These are phyloP conservation scores for Fusarium pseudocircinatum DNA, from an alignment of 2,329 filamentous ascomycete genomes.

Conservation along the genomic window DNA sequence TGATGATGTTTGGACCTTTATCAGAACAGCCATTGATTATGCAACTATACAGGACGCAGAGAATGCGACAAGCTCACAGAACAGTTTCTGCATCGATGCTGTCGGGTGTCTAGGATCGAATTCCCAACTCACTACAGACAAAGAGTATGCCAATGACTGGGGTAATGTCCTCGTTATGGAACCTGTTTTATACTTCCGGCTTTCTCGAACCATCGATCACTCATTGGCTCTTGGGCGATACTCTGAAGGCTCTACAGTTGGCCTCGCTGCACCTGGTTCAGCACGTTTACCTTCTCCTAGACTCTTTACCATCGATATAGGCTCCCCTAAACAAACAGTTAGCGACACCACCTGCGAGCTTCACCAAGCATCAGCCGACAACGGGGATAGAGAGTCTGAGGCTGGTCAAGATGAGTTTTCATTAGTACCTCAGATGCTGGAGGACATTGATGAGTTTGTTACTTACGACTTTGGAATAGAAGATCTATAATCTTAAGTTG, in stretches of 20 bases:
- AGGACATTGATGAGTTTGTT: not conserved
- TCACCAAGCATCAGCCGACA: not conserved
- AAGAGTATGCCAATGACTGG: constrained; percentile 6
- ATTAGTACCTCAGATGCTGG: not conserved
- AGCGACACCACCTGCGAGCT: too few species aligned
- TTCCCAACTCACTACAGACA: not conserved
- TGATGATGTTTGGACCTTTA: constrained; percentile 22
- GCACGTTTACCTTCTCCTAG: not conserved
- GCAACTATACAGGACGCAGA: not conserved
- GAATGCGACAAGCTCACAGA: not conserved
- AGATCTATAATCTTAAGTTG: rapidly evolving
- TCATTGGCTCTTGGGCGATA: constrained; percentile 15
- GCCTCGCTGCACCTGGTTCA: not conserved
- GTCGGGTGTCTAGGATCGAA: not conserved
- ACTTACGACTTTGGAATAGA: not conserved
- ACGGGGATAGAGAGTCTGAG: not conserved
- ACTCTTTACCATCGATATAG: not conserved
- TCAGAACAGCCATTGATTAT: constrained; percentile 8
- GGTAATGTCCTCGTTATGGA: constrained; percentile 12
- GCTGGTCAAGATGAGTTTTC: not conserved
- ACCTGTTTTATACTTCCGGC: constrained; percentile 14
- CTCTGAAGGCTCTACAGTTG: not conserved
- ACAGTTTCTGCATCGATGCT: not conserved
- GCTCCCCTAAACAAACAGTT: too few species aligned
- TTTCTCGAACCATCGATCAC: constrained; percentile 17